Base-by-base conservation (phyloP, 2,329 filamentous ascomycete species). In the Chaetothyriales sp. region DNA sequence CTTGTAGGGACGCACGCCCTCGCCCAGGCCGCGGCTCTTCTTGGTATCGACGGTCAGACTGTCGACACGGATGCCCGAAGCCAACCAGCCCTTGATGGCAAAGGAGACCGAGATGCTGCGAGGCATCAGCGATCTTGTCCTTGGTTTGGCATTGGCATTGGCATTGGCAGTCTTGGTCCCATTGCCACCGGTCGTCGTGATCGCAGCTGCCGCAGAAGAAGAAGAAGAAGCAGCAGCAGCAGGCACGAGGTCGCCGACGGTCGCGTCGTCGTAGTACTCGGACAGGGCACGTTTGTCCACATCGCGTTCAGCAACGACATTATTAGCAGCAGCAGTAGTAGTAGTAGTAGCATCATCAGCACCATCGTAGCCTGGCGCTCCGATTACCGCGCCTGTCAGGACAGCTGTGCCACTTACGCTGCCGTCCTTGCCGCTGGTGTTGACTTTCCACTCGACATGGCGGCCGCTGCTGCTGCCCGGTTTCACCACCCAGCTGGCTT, bases 1-100 rank as follows among this genome's bases (percentile, higher is more conserved):
- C 70, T 96, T 98, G 68, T 95, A 96, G 20, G 92, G 92, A 68
- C 88, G 93, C 42, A 96, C 80, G 2, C 84, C 80, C 58, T 94
- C 87, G 0, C 87, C 87, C 45, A 98, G 62, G 0, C 92, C 92
- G 51, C 83, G 78, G 66, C 86, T 94, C 69, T 83, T 88, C 65
- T 85, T 82, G n/a, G 79, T 73, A 64, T 82, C 78, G 12, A 83
- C 67, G n/a, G 71, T 70, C 54, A 83, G 62, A 57, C 73, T 76
- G 49, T 82, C 79, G 1, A 83, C 79, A 54, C 73, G 77, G 59
- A 83, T 73, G 2, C 79, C 79, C 57, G 78, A 81, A 0, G 79
- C 74, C 42, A 83, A 63, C 78, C 79, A 81, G 1, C 79, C 79
- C 55, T 78, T 78, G 44, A 81, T 75, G 26, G 67, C 68, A 59